Evolutionary conservation across 139 green algal genomes (phyloP).

Genomic region (Chlamydomonas urium): DNA sequence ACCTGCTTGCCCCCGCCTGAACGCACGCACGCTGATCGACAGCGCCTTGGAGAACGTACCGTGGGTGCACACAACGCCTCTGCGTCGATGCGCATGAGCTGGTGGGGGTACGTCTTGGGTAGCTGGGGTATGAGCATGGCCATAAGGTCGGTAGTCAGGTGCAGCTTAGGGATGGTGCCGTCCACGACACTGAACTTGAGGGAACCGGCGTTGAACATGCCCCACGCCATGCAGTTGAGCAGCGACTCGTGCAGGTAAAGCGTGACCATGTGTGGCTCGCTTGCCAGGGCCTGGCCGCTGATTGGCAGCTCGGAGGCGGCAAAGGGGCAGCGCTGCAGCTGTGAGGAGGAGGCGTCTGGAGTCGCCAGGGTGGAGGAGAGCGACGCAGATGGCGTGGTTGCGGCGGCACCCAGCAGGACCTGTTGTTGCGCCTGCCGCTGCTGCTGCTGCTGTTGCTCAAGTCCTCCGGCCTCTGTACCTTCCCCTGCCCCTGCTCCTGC

Average conservation of each 20-base stretch:
- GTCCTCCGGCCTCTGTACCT: not conserved
- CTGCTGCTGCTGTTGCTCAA: not conserved
- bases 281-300: constrained; percentile 1
- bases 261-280: constrained; percentile 20
- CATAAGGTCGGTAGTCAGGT: constrained; percentile 41
- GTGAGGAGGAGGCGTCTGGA: not conserved
- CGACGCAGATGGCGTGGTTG: not conserved
- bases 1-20: not conserved
- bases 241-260: constrained; percentile 33
- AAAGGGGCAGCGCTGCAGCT: constrained; percentile 24
- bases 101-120: constrained; percentile 36
- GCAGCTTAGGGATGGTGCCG: constrained; percentile 25
- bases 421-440: not conserved
- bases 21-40: not conserved
- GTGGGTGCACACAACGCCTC: constrained; percentile 6
- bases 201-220: constrained; percentile 17
- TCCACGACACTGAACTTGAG: constrained; percentile 21
- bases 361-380: not conserved
- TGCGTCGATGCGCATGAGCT: constrained; percentile 19
- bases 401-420: too few species aligned
- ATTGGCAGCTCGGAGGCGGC: constrained; percentile 24
- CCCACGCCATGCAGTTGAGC: constrained; percentile 40
- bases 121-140: constrained; percentile 37
- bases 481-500: not conserved
- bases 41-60: not conserved